A percentile compares a stretch with the other conserved stretches of the same genome.
These are phyloP conservation scores for Candida multigemmis DNA, from an alignment of 805 yeast species.

Conservation along the genomic window DNA sequence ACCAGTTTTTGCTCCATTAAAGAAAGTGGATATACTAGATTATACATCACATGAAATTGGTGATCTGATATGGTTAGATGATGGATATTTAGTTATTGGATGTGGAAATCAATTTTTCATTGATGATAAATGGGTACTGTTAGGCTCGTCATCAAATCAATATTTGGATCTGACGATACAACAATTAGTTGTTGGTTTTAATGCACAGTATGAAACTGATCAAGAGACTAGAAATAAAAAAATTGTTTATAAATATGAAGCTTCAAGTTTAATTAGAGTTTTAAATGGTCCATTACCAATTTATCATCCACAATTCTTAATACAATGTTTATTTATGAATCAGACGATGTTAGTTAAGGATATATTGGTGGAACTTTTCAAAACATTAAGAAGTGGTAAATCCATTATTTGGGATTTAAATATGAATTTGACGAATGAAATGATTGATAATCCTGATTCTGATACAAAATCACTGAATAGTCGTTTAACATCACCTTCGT, in stretches of 20 bases:
- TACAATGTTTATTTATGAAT: constrained; percentile 63
- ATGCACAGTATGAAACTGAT: constrained; percentile 3
- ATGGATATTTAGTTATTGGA: constrained; percentile 74
- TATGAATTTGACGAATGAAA: constrained; percentile 12
- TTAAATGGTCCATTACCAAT: constrained; percentile 85
- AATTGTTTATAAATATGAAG: constrained; percentile 17
- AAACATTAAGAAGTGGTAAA: constrained; percentile 35
- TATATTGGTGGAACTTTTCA: constrained; percentile 46
- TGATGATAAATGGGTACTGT: constrained; percentile 51
- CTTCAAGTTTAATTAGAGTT: constrained; percentile 65
- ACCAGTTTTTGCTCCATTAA: constrained; percentile 71
- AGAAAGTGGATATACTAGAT: constrained; percentile 58
- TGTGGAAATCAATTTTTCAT: constrained; percentile 85
- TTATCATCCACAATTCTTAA: constrained; percentile 82
- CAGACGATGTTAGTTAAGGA: constrained; percentile 46
- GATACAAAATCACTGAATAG: no score
- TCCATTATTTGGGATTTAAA: constrained; percentile 24
- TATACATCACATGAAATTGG: constrained; percentile 79
- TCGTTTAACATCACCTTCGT: no score
- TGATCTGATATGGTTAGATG: constrained; percentile 78
- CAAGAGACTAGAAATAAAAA: constrained; percentile 2
- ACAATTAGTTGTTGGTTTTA: constrained; percentile 25
- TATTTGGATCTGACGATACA: constrained; percentile 46
- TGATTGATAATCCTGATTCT: constrained; percentile 4
- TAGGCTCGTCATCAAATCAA: constrained; percentile 15